Conservation (phyloP, 139 green algal species). For the Chlamydomonas applanata region DNA sequence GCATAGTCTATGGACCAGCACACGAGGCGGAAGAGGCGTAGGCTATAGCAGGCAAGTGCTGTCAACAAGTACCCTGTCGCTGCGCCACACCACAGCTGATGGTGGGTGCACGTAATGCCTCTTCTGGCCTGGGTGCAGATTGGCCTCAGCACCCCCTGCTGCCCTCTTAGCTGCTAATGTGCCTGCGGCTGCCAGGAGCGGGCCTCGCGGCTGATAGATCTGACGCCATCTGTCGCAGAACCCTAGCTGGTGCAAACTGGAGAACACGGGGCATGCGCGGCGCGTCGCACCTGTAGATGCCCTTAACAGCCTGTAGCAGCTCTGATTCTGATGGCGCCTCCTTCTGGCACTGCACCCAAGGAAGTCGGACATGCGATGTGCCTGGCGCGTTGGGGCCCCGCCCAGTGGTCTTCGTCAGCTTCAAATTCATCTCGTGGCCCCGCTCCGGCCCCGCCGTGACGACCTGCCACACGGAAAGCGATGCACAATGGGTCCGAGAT, state of each 20-base stretch:
- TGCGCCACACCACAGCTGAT: too few species aligned
- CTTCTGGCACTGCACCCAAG: conserved; percentile 56
- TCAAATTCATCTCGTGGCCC: conserved; percentile 36
- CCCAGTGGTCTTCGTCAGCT: not conserved
- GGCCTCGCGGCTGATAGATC: too few species aligned
- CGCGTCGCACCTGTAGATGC: conserved; percentile 21
- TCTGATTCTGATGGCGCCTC: conserved; percentile 38
- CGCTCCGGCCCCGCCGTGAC: conserved; percentile 15
- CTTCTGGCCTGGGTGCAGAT: too few species aligned
- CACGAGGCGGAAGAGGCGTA: conserved; percentile 1
- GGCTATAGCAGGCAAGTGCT: not conserved
- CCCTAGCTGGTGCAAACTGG: too few species aligned
- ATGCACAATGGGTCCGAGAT: too few species aligned
- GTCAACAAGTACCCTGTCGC: too few species aligned
- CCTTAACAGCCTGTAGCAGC: conserved; percentile 42
- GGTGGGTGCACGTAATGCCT: not conserved
- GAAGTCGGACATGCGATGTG: conserved; percentile 45
- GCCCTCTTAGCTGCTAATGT: too few species aligned
- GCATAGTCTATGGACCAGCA: not conserved
- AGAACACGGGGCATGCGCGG: too few species aligned
- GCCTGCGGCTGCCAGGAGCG: too few species aligned
- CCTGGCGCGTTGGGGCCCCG: not conserved
- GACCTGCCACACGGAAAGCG: conserved; percentile 5
- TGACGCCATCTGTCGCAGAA: not conserved
- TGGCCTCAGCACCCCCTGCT: too few species aligned